Conservation (phyloP, 306 rosid species). For the Lablab purpureus region DNA sequence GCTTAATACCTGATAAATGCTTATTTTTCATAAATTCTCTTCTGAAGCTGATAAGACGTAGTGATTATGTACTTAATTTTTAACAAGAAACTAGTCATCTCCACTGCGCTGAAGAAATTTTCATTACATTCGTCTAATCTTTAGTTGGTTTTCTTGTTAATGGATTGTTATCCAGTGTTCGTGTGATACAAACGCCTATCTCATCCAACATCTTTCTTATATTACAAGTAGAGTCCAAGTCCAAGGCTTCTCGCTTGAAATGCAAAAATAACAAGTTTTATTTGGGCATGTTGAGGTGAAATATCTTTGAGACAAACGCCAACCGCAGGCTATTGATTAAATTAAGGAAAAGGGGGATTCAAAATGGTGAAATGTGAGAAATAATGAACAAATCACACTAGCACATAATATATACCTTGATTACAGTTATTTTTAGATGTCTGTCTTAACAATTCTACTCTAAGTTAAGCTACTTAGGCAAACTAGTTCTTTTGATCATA, state of each 20-base stretch:
- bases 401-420: constrained; percentile 27
- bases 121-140: not conserved
- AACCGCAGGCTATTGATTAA: not conserved
- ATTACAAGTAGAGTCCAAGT: not conserved
- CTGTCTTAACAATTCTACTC: constrained; percentile 3
- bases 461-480: not conserved
- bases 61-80: not conserved
- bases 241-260: not conserved
- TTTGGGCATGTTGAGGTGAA: not conserved
- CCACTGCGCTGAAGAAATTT: not conserved
- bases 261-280: not conserved
- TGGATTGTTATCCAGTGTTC: not conserved
- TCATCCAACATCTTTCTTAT: not conserved
- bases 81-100: not conserved
- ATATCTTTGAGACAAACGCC: not conserved
- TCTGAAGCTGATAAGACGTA: not conserved
- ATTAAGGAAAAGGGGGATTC: not conserved
- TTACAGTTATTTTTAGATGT: constrained; percentile 21
- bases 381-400: constrained; percentile 29
- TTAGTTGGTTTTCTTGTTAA: not conserved
- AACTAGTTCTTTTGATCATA: constrained; percentile 63
- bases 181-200: not conserved
- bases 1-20: not conserved
- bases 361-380: not conserved
- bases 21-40: not conserved